Evolutionary conservation across 352 stramenopile genomes (phyloP).

Genomic region (Pilasporangium apinafurcum): DNA sequence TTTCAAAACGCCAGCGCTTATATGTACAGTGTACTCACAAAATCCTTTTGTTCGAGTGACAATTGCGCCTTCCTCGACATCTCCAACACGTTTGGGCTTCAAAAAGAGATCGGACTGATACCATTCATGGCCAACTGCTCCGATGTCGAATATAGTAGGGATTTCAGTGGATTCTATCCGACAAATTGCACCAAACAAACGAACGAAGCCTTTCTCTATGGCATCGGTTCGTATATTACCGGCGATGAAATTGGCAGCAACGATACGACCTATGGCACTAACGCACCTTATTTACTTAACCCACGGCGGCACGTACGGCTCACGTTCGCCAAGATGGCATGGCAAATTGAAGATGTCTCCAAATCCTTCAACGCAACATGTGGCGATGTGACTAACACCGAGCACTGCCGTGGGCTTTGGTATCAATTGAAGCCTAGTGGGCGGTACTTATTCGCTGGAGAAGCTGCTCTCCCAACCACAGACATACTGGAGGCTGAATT

Average conservation of each 20-base stretch:
- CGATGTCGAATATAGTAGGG: conserved; percentile 26
- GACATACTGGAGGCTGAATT: conserved; percentile 21
- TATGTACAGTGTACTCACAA: conserved; percentile 14
- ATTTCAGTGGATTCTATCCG: conserved; percentile 32
- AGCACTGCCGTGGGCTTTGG: conserved; percentile 25
- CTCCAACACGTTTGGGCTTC: conserved; percentile 20
- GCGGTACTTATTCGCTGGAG: conserved; percentile 33
- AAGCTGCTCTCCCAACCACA: conserved; percentile 16
- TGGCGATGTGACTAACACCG: conserved; percentile 7
- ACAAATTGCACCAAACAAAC: conserved; percentile 13
- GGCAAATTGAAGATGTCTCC: conserved; percentile 20
- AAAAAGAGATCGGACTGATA: conserved; percentile 28
- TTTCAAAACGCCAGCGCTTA: not conserved
- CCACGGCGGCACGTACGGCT: conserved; percentile 31
- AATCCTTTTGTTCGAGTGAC: conserved; percentile 18
- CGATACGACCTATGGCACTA: conserved; percentile 3
- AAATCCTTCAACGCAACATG: conserved; percentile 27
- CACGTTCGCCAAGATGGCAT: conserved; percentile 34
- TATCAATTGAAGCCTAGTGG: conserved; percentile 33
- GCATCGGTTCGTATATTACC: conserved; percentile 33
- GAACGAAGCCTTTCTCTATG: conserved; percentile 16
- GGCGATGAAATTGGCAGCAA: conserved; percentile 24
- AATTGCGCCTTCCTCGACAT: conserved; percentile 29
- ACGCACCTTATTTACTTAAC: conserved; percentile 20
- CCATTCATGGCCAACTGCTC: conserved; percentile 19